Evolutionary conservation across 2,329 filamentous ascomycete species (phyloP), one percentile per base, ranked within the genome.

Genomic region (Trichoderma simmonsii): DNA sequence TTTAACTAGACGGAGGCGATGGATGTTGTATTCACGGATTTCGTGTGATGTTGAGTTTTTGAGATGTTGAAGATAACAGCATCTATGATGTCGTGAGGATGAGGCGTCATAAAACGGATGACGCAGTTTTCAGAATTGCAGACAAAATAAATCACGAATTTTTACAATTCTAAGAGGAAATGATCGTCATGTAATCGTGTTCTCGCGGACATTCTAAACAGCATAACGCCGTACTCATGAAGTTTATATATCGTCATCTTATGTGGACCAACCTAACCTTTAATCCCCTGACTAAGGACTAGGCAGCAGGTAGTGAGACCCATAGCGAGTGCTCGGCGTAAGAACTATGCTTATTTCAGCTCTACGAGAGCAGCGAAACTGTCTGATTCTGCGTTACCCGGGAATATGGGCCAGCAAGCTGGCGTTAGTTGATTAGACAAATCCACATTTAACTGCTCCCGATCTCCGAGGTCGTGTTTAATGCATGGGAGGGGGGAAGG

Each of bases 281-380:
- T 1, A 6, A 48, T 64, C 61, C 61, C 61, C 61, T 51, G 61
- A 64, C 61, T 64, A 64, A 36, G 6, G 26, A 34, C 21, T 62
- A 62, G 32, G 34, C 32, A 62, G 59, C 32, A n/a, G 2, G 32
- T 62, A 15, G 30, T 61, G 21, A 63, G 61, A 30, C 48, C 61
- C 61, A 63, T 63, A 21, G 15, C 60, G 18, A 34, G 8, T 12
- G 24, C 36, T 48, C 18, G 11, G 36, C 12, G 61, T 64, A n/a
- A 64, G 26, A 30, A 43, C 61, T 64, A 64, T 18, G 18, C 61
- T 64, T 18, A 43, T 48, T 51, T 60, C 7, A 43, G 34, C 4
- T n/a, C 26, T 18, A 0, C 4, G 6, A 14, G 34, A 63, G 26
- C 15, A 21, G 15, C 6, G 32, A 63, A 64, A 15, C 11, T 14